A percentile compares a stretch with the other conserved stretches of the same genome.
Conservation (phyloP, 2,329 filamentous ascomycete species). For the Leptographium flavum region DNA sequence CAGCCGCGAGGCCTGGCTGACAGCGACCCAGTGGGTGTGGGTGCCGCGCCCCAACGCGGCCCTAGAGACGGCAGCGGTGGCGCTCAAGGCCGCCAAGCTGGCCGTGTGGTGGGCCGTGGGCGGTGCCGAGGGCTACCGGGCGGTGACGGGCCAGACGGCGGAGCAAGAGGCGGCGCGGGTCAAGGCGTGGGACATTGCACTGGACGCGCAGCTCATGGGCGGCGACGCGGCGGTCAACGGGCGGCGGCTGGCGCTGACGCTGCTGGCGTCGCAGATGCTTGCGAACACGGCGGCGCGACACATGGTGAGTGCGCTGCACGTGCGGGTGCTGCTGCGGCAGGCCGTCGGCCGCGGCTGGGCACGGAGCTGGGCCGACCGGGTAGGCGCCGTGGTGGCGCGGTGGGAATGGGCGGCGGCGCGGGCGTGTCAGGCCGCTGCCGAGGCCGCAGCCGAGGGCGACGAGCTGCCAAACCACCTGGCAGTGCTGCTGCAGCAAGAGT, state of each 20-base stretch:
- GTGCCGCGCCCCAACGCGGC: constrained; percentile 79
- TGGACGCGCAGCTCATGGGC: constrained; percentile 84
- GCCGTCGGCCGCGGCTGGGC: constrained; percentile 47
- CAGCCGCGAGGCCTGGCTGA: constrained; percentile 80
- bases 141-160: constrained; percentile 60
- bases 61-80: constrained; percentile 68
- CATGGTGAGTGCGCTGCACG: constrained; percentile 86
- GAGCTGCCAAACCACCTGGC: constrained; percentile 64
- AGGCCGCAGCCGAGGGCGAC: constrained; percentile 41
- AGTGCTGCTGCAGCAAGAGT: constrained; percentile 61
- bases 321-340: constrained; percentile 79
- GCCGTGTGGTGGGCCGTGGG: constrained; percentile 67
- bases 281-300: constrained; percentile 69
- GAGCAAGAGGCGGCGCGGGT: constrained; percentile 77
- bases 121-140: constrained; percentile 59
- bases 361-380: too few relatives aligned
- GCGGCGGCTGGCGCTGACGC: constrained; percentile 68
- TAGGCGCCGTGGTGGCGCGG: too few relatives aligned
- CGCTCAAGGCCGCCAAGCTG: constrained; percentile 69
- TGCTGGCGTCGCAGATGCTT: constrained; percentile 77
- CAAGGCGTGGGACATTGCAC: constrained; percentile 84
- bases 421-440: constrained; percentile 31
- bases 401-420: constrained; percentile 72
- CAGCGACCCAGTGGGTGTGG: constrained; percentile 83
- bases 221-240: constrained; percentile 84